Base-by-base conservation (phyloP, 495 filamentous ascomycete species). In the Daldinia caldariorum region DNA sequence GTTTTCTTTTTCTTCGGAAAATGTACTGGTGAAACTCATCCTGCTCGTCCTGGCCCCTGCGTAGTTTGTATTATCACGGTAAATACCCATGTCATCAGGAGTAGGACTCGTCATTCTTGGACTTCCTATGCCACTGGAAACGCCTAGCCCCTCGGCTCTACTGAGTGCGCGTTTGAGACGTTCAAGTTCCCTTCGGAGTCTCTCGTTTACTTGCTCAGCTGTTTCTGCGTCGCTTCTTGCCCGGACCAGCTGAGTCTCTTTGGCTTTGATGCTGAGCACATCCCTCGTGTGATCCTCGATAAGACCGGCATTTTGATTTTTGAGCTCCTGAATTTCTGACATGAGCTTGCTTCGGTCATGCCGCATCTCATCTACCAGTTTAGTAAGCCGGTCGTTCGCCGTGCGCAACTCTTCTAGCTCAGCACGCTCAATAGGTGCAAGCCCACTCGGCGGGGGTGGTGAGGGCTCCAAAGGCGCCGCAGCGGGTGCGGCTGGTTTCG, bases 211-310 rank as follows among this genome's bases (percentile, higher is more conserved):
- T 66, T 91, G 89, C 77, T 97, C 93, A 0, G 94, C 91, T 3
- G 92, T 86, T 79, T 99, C 94, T 49, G 91, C 91, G 67, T 99
- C 96, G 72, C 89, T 90, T 16, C 94, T 87, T 31, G 95, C 94
- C 29, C 96, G 89, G 8, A 97, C 94, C 7, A 99, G 85, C 73
- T 99, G 96, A 6, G 96, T 97, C 77, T 98, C 96, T 78, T 99
- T 99, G 37, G 96, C 96, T 70, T 97, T 97, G 79, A 98, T 94
- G 70, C 92, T 92, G 20, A 99, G 85, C 9, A 97, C 92, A 75
- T 98, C 95, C 56, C 94, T 84, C 2, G 96, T 99, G 74, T 97
- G 94, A 71, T 98, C 95, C 80, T 99, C 96, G 57, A 98, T 98
- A 14, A 98, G 84, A 69, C 97, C 91, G 14, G 96, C 95, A 71